Base-by-base conservation (phyloP, 495 filamentous ascomycete species). In the Xylaria bambusicola region DNA sequence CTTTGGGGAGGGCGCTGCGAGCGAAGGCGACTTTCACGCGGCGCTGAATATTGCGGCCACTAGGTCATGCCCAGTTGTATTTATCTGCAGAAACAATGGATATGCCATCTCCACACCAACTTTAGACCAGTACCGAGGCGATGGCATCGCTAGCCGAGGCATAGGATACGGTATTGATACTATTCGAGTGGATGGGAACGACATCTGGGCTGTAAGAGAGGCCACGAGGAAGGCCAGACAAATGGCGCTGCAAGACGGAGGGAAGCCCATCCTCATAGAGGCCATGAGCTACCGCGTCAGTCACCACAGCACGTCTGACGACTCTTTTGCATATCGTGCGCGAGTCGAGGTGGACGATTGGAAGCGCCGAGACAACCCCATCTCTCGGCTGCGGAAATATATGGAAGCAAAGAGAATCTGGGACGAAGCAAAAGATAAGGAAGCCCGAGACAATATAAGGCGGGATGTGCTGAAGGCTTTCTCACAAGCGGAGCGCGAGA, bases 1-100 rank as follows among this genome's bases (percentile, higher is more conserved):
- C 73, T 98, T 99, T 64, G 94, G 94, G 51, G 94, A 99, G 80
- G 94, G 94, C n/a, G 95, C 95, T 12, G 95, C 94, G 13, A 91
- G 87, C 61, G 95, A 98, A 74, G 94, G 95, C 24, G 94, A 99
- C 72, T 99, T 99, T 77, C 94, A 99, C 66, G 94, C 92, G 0
- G 95, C 91, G 0, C 80, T 99, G 26, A 99, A 99, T 69, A 93
- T 99, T 49, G 94, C 94, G 18, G 95, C 94, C 0, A 99, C 94
- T 3, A 82, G 94, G 3, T 88, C 89, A 23, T 96, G 93, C 61
- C 94, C 94, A 0, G 86, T 95, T 10, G 78, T 99, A 33, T 99
- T 97, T 78, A 83, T 99, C 55, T 98, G 95, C 77, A 86, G 95
- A 44, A 99, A 99, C 73, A 99, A 99, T 65, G 94, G 94, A 0